These are phyloP conservation scores for Prunus mume DNA, from an alignment of 306 rosid species.

Conservation along the genomic window DNA sequence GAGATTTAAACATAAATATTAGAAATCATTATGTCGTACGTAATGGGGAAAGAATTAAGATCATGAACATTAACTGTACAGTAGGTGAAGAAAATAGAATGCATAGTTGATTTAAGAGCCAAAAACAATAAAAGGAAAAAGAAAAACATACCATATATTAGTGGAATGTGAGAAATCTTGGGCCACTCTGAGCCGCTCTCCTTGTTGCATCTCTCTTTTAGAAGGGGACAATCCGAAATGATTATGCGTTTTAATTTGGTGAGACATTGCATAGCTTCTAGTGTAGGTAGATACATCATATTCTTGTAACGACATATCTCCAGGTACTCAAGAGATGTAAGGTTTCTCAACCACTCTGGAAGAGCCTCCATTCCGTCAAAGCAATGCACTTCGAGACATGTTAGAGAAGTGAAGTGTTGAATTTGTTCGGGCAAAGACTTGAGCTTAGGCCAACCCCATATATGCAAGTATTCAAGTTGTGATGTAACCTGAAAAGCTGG, in stretches of 20 bases:
- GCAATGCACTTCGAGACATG: accelerated
- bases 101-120: too few relatives aligned
- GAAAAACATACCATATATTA: neutral
- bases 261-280: neutral
- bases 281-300: neutral
- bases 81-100: too few relatives aligned
- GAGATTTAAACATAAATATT: too few relatives aligned
- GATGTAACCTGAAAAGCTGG: too few relatives aligned
- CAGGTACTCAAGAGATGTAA: neutral
- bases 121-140: too few relatives aligned
- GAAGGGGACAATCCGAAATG: neutral
- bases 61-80: too few relatives aligned
- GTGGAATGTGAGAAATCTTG: neutral
- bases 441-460: too few relatives aligned
- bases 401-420: too few relatives aligned
- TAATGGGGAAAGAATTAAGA: too few relatives aligned
- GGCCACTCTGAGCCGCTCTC: neutral
- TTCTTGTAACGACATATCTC: accelerated
- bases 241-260: neutral
- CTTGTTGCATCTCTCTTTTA: neutral
- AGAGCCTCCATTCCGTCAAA: neutral
- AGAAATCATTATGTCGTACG: too few relatives aligned
- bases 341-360: neutral
- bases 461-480: too few relatives aligned
- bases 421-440: too few relatives aligned